A percentile compares a stretch with the other conserved stretches of the same genome.
Conservation (phyloP, 768 basidiomycete species). For the Coprinopsis sp. region DNA sequence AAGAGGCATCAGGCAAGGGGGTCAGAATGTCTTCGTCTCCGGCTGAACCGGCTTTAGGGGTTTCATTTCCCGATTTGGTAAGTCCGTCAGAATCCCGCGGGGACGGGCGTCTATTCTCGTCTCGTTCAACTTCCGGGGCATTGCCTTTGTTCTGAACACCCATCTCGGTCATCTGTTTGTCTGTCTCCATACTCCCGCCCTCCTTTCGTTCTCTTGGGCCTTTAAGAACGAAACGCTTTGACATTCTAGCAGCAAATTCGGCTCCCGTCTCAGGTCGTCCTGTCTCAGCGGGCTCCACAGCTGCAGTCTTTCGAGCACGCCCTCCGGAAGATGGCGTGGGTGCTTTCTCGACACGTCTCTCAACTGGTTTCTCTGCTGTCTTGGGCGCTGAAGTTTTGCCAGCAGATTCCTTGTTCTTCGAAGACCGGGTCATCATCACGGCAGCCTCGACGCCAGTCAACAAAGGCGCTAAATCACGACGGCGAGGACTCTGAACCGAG, state of each 20-base stretch:
- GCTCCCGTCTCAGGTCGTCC: constrained; percentile 15
- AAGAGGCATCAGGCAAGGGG: not conserved
- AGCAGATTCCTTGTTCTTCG: too few relatives aligned
- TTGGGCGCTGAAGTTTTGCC: too few relatives aligned
- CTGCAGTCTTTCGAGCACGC: constrained; percentile 6
- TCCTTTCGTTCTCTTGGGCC: constrained; percentile 9
- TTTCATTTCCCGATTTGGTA: too few relatives aligned
- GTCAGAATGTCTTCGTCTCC: too few relatives aligned
- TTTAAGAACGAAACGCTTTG: not conserved
- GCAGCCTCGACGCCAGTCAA: not conserved
- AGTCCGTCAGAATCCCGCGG: too few relatives aligned
- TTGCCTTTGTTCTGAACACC: not conserved
- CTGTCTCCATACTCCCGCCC: constrained; percentile 1
- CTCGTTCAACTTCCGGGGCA: too few relatives aligned
- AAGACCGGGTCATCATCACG: too few relatives aligned
- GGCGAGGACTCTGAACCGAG: not conserved
- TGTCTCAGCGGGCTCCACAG: constrained; percentile 11
- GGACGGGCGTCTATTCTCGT: not conserved
- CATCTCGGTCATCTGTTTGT: not conserved
- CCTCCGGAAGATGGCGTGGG: too few relatives aligned
- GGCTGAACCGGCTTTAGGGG: too few relatives aligned
- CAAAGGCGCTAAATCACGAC: not conserved
- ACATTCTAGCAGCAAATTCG: constrained; percentile 21
- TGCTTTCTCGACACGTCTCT: too few relatives aligned
- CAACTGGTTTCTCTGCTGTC: too few relatives aligned